Evolutionary conservation across 306 rosid genomes (phyloP).

Genomic region (Cucumis sativus): DNA sequence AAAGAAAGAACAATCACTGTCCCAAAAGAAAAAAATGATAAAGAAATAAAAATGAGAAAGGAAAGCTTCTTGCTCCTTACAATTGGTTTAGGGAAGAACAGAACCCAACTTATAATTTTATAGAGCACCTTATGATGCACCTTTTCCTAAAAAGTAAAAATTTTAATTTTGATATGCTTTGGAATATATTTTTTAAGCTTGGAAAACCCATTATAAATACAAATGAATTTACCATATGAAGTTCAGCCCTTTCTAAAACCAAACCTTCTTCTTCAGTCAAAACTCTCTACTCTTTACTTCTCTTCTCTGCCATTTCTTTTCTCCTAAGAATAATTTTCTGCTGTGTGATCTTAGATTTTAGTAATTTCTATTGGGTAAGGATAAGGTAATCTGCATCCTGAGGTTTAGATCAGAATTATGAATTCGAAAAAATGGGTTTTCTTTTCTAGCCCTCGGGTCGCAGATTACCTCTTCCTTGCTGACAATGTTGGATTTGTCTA

Average conservation of each 20-base stretch:
- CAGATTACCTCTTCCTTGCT: conserved; percentile 34
- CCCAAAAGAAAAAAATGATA: conserved; percentile 10
- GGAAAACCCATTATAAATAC: conserved; percentile 32
- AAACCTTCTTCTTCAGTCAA: conserved; percentile 3
- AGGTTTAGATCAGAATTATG: conserved; percentile 45
- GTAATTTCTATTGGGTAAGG: conserved; percentile 20
- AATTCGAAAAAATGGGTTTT: background rate
- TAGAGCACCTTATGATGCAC: conserved; percentile 19
- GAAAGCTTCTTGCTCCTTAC: conserved; percentile 18
- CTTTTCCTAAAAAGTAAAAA: background rate
- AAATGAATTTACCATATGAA: conserved; percentile 2
- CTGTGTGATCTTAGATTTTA: background rate
- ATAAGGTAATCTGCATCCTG: conserved; percentile 55
- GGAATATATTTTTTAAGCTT: conserved; percentile 14
- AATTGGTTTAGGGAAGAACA: conserved; percentile 29
- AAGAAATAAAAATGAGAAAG: conserved; percentile 10
- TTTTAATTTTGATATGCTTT: background rate
- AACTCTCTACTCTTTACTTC: background rate
- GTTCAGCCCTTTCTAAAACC: conserved; percentile 11
- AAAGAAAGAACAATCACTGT: conserved; percentile 15
- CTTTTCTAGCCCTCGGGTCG: conserved; percentile 38
- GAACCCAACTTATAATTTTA: conserved; percentile 14
- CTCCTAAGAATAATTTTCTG: background rate
- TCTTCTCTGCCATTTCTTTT: background rate
- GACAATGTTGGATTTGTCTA: background rate